Evolutionary conservation across 306 rosid genomes (phyloP), one percentile per base, ranked within the genome.

Genomic region (Prunus padus): DNA sequence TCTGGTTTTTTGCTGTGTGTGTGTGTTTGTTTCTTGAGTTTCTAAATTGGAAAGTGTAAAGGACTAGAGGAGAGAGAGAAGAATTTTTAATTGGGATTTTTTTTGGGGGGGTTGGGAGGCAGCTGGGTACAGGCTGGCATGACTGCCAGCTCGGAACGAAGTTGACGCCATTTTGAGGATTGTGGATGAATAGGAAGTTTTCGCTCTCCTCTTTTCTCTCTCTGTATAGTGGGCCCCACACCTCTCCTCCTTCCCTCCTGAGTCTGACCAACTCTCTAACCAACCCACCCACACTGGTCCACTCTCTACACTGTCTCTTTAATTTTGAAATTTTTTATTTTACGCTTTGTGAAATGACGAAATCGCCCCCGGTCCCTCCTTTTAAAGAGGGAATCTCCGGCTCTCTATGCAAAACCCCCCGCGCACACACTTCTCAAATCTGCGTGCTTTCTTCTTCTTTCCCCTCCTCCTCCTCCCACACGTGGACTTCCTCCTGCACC

Each of bases 81-180:
- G 69, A 33, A 19, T 18, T 20, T 65, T 42, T 6, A 5, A 73
- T 25, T 67, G 23, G 2, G 23, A 19, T 52, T 67, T 71, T 1
- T 72, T 57, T 22, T 11, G 23, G 8, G 12, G 42, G 26, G 28
- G 50, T 57, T 73, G 68, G 76, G 68, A 16, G 45, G 59, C 76
- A 73, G 68, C 68, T 73, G 57, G 76, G 14, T 22, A 73, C 76
- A 59, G 76, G 57, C 76, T 73, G 76, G 68, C 44, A 12, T 13
- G 45, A 44, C 16, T 57, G 67, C 40, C 76, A 72, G 42, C 67
- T 73, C 54, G 42, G 67, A 72, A 1, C 11, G 45, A 57, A 10
- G 56, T 25, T 25, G 45, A 73, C 57, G 57, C 44, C 45, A 60
- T 59, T 18, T 44, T 5, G 57, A 42, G 57, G 76, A 23, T 57